Percentiles rank a stretch among this genome's conserved stretches.
Conservation (phyloP, 805 yeast species). For the Cyberlindnera samutprakarnensis region DNA sequence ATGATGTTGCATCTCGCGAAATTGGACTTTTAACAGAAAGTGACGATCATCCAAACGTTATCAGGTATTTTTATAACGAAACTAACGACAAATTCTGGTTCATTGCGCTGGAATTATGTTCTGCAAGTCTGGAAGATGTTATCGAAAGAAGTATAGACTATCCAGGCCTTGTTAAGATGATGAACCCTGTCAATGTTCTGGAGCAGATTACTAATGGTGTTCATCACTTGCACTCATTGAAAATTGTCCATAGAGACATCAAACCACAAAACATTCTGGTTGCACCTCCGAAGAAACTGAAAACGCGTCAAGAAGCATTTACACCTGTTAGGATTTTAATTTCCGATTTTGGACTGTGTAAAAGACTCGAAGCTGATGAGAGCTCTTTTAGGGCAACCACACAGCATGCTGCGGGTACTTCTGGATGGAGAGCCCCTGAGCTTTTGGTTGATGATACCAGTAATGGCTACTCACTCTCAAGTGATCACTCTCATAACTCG, state of each 20-base stretch:
- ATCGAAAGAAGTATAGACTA: slow-evolving; percentile 44
- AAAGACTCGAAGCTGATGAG: slow-evolving; percentile 85
- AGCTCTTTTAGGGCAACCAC: slow-evolving; percentile 90
- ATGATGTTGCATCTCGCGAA: slow-evolving; percentile 90
- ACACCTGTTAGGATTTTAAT: slow-evolving; percentile 64
- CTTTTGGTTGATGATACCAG: slow-evolving; percentile 38
- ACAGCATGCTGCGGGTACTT: slow-evolving; percentile 90
- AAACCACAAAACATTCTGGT: slow-evolving; percentile 92
- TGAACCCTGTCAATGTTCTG: slow-evolving; percentile 49
- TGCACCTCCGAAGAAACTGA: slow-evolving; percentile 52
- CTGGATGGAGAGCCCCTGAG: slow-evolving; percentile 99
- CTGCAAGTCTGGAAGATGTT: slow-evolving; percentile 81
- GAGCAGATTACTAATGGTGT: slow-evolving; percentile 79
- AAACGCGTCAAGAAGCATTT: slow-evolving; percentile 19
- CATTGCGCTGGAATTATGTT: slow-evolving; percentile 89
- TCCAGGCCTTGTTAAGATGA: slow-evolving; percentile 29
- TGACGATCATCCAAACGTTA: slow-evolving; percentile 94
- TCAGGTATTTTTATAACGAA: slow-evolving; percentile 90
- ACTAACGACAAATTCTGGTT: slow-evolving; percentile 80
- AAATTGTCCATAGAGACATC: slow-evolving; percentile 90
- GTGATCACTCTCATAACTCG: slow-evolving; percentile 18
- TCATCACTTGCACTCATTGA: slow-evolving; percentile 77
- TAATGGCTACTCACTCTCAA: slow-evolving; percentile 9
- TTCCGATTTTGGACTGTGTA: slow-evolving; percentile 95
- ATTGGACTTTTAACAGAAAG: slow-evolving; percentile 83